phyloP scores from a whole-genome alignment of 2,329 filamentous ascomycete species.

The Exophiala bonariae region DNA sequence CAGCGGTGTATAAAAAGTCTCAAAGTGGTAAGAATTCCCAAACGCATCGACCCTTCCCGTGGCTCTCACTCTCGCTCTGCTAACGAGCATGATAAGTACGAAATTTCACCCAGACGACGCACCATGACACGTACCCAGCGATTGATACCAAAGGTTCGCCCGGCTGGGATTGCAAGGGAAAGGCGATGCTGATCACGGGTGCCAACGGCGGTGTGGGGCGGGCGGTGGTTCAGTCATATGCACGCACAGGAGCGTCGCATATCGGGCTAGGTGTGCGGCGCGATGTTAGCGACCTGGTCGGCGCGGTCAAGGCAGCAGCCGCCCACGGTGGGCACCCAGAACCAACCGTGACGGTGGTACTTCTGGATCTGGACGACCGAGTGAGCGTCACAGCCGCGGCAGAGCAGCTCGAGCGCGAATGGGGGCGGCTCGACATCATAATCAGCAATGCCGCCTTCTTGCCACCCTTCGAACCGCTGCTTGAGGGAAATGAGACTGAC shows the following conservation, averaged over 20 bases:
- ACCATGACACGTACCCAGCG: constrained; percentile 54
- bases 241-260: constrained; percentile 35
- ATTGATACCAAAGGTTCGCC: constrained; percentile 41
- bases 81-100: constrained; percentile 9
- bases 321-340: constrained; percentile 27
- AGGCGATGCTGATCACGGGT: constrained; percentile 37
- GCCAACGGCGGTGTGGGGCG: constrained; percentile 37
- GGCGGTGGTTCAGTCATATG: constrained; percentile 34
- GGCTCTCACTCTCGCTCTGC: constrained; percentile 5
- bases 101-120: constrained; percentile 22
- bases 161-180: constrained; percentile 33
- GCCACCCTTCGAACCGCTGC: constrained; percentile 11
- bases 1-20: no score
- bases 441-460: constrained; percentile 35
- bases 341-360: constrained; percentile 32
- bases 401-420: constrained; percentile 26
- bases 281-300: constrained; percentile 16
- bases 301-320: constrained; percentile 30
- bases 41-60: no score
- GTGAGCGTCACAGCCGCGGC: constrained; percentile 32
- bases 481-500: constrained; percentile 15
- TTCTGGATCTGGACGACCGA: constrained; percentile 32
- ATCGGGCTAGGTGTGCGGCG: constrained; percentile 35
- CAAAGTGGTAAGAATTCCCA: no score
- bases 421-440: constrained; percentile 35